These are phyloP conservation scores for Phylloboletellus chloephorus DNA, from an alignment of 1,284 basidiomycete species.

Conservation along the genomic window DNA sequence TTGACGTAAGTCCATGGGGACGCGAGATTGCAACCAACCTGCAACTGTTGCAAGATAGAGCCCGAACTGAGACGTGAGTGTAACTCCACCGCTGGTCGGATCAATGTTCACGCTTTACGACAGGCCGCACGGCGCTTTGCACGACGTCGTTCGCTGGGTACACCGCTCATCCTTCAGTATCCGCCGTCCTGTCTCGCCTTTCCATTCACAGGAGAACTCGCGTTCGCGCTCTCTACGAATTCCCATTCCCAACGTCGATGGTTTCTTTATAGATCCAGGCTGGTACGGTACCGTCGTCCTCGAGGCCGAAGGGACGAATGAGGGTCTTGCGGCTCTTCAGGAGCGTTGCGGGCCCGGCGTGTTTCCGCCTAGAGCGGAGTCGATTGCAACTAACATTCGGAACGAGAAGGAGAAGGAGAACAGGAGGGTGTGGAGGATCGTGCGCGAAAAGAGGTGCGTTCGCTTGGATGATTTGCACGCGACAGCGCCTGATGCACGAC, in stretches of 20 bases:
- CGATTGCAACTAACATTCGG: slow-evolving; percentile 25
- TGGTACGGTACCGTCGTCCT: slow-evolving; percentile 78
- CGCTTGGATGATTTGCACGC: slow-evolving; percentile 3
- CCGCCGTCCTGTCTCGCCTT: slow-evolving; percentile 34
- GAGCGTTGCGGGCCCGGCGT: slow-evolving; percentile 59
- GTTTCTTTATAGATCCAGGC: slow-evolving; percentile 61
- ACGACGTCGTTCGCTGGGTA: slow-evolving; percentile 78
- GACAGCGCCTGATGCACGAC: slow-evolving; percentile 5
- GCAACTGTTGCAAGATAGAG: slow-evolving; percentile 70
- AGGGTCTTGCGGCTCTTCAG: slow-evolving; percentile 72
- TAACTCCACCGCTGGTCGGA: background rate
- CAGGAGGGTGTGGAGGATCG: slow-evolving; percentile 60
- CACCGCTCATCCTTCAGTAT: slow-evolving; percentile 71
- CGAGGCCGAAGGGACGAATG: slow-evolving; percentile 79
- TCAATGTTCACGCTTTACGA: slow-evolving; percentile 2
- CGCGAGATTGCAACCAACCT: slow-evolving; percentile 66
- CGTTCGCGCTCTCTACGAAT: slow-evolving; percentile 27
- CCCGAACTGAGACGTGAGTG: slow-evolving; percentile 73
- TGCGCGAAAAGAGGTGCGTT: slow-evolving; percentile 71
- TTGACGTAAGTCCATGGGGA: slow-evolving; percentile 72
- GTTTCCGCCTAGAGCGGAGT: slow-evolving; percentile 52
- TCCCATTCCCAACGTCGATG: slow-evolving; percentile 46
- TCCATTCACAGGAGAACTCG: slow-evolving; percentile 16
- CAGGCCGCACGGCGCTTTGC: slow-evolving; percentile 69
- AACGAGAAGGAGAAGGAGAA: slow-evolving; percentile 41